phyloP scores from a whole-genome alignment of 176 grass and related monocot species.

The Bolboschoenus planiculmis region DNA sequence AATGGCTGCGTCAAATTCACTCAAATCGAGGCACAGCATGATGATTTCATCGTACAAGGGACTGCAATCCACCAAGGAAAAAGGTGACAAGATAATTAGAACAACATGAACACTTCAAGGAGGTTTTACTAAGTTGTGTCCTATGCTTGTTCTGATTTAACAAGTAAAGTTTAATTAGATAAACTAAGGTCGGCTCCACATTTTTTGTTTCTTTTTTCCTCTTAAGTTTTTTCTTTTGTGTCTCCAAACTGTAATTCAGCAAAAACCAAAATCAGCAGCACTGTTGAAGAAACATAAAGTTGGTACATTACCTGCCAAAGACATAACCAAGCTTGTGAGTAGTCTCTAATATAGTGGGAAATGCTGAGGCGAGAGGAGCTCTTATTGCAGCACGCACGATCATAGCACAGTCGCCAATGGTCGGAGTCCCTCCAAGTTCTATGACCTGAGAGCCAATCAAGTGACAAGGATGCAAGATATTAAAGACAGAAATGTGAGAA shows the following conservation, averaged over 20 bases:
- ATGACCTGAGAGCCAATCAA: slow-evolving; percentile 62
- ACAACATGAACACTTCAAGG: background rate
- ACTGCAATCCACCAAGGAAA: slow-evolving; percentile 36
- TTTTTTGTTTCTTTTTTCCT: background rate
- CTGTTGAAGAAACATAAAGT: slow-evolving; percentile 7
- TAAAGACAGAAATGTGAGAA: background rate
- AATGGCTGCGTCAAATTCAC: slow-evolving; percentile 75
- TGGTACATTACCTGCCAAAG: slow-evolving; percentile 72
- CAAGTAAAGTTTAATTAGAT: no score
- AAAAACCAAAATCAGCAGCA: background rate
- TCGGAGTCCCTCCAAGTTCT: slow-evolving; percentile 70
- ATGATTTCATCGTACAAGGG: slow-evolving; percentile 81
- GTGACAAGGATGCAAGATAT: background rate
- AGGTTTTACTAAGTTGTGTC: background rate
- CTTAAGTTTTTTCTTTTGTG: background rate
- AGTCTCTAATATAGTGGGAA: slow-evolving; percentile 78
- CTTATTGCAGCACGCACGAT: slow-evolving; percentile 80
- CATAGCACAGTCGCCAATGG: slow-evolving; percentile 85
- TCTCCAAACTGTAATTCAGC: background rate
- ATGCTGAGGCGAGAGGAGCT: slow-evolving; percentile 62
- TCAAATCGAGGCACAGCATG: slow-evolving; percentile 66
- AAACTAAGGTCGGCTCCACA: background rate
- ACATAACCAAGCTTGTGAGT: slow-evolving; percentile 77
- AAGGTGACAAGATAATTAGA: background rate
- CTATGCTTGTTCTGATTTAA: background rate